Percentiles rank a stretch among this genome's conserved stretches.
Conservation (phyloP, 2,329 filamentous ascomycete genomes). For the Phialocephala subalpina region DNA sequence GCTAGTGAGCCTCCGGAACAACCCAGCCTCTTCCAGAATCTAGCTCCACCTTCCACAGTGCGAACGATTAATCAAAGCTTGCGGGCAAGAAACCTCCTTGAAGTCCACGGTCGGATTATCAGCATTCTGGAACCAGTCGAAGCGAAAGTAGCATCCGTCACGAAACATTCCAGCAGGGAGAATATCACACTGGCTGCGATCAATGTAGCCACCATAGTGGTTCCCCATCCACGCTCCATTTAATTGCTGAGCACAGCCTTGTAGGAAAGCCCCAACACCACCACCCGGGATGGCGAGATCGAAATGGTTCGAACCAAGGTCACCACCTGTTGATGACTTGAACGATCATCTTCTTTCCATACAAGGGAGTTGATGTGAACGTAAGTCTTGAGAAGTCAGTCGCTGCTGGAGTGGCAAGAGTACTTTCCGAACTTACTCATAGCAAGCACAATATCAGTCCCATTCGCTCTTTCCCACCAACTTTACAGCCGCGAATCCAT, state of each 20-base stretch:
- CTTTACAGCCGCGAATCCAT: conserved; percentile 6
- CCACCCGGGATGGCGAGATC: conserved; percentile 12
- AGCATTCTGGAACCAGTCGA: conserved; percentile 15
- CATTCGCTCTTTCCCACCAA: neutral
- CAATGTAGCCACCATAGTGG: conserved; percentile 13
- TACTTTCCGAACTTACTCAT: neutral
- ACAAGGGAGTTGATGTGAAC: conserved; percentile 8
- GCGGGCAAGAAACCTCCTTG: conserved; percentile 4
- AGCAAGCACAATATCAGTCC: conserved; percentile 13
- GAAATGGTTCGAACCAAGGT: conserved; percentile 13
- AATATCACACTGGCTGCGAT: conserved; percentile 6
- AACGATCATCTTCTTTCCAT: conserved; percentile 10
- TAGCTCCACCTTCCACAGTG: conserved; percentile 10
- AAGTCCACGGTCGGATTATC: conserved; percentile 7
- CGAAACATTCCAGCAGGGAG: conserved; percentile 5
- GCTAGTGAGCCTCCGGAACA: too few species aligned
- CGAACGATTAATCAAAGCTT: conserved; percentile 8
- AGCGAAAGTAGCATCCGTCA: conserved; percentile 2
- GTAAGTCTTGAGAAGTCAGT: neutral
- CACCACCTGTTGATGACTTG: conserved; percentile 14
- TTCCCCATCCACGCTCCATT: conserved; percentile 1
- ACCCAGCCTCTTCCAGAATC: neutral
- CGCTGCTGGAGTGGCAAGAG: neutral
- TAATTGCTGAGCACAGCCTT: conserved; percentile 15
- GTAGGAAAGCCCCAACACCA: conserved; percentile 7